These are phyloP conservation scores for Nicotiana noctiflora DNA, from an alignment of 257 asterid species.

Conservation along the genomic window DNA sequence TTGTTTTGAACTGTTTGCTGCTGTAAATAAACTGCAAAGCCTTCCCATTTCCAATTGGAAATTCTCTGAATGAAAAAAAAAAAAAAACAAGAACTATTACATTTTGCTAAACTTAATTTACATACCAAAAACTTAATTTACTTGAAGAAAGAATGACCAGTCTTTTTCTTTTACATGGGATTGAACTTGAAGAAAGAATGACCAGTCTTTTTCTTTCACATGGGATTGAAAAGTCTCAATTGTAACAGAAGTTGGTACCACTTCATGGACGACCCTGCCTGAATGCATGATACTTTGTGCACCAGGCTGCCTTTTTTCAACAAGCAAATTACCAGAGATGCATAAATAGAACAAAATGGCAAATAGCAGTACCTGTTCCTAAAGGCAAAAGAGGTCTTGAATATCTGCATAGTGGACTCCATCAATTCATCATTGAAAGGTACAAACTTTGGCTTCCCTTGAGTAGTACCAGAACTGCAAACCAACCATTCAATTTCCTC, in stretches of 20 bases:
- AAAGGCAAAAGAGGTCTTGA: constrained; percentile 72
- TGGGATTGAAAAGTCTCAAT: not conserved
- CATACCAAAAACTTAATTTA: not conserved
- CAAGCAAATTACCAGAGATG: not conserved
- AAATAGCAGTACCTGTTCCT: constrained; percentile 57
- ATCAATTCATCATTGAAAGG: constrained; percentile 91
- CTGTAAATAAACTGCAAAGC: constrained; percentile 74
- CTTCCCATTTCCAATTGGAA: constrained; percentile 58
- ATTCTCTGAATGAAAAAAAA: constrained; percentile 46
- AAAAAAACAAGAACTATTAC: no score
- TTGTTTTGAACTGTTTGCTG: constrained; percentile 75
- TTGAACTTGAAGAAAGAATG: no score
- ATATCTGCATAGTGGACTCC: constrained; percentile 85
- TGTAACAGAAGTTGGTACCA: no score
- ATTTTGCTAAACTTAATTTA: no score
- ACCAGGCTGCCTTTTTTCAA: no score
- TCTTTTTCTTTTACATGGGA: not conserved
- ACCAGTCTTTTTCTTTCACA: no score
- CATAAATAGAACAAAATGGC: not conserved
- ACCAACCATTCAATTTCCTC: constrained; percentile 4
- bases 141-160: not conserved
- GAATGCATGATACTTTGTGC: no score
- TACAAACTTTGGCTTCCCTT: constrained; percentile 96
- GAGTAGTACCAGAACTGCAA: constrained; percentile 92
- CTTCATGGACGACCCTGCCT: no score